Evolutionary conservation across 1,284 basidiomycete species (phyloP), one percentile per base, ranked within the genome.

Genomic region (Omphalotus olearius): DNA sequence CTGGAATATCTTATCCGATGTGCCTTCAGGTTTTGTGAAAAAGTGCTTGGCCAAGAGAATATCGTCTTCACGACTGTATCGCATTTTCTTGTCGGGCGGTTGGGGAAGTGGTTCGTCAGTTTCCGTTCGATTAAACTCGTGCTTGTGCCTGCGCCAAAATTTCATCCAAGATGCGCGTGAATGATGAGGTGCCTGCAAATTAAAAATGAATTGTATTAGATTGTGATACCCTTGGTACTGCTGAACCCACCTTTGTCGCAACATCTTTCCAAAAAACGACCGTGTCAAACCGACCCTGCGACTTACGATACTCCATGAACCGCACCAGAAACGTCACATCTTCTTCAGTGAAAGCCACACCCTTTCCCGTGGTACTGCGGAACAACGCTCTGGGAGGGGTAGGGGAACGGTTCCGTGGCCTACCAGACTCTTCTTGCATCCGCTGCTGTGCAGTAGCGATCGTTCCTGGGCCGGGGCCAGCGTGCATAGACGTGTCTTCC

Each of bases 161-260:
- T 91, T 91, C 87, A 91, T 89, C 88, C 88, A 91, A 2, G 88
- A 91, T 45, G 89, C 88, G 23, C 88, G 82, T 20, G 89, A 91
- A 60, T 91, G 88, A 65, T 91, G 88, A 1, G 89, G 88, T 0
- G 88, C 88, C 84, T 88, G 38, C 42, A n/a, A 17, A 40, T 25
- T 47, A 25, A 39, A 30, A 17, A 41, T 46, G 28, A 47, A 25
- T 40, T 30, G n/a, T n/a, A n/a, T n/a, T n/a, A 9, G 40, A 50
- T 36, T 36, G 41, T 26, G 14, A 10, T 18, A 14, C n/a, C 13
- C 6, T 30, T 28, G 33, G 2, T 36, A 23, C 16, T 43, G 5
- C 35, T 33, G 28, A 38, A 60, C 70, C 43, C 58, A 85, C 85
- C 73, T 88, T 89, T 7, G 69, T 60, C 4, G 88, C 86, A 10